Evolutionary conservation across 2,329 filamentous ascomycete genomes (phyloP).

Genomic region (Penicillium sp.): DNA sequence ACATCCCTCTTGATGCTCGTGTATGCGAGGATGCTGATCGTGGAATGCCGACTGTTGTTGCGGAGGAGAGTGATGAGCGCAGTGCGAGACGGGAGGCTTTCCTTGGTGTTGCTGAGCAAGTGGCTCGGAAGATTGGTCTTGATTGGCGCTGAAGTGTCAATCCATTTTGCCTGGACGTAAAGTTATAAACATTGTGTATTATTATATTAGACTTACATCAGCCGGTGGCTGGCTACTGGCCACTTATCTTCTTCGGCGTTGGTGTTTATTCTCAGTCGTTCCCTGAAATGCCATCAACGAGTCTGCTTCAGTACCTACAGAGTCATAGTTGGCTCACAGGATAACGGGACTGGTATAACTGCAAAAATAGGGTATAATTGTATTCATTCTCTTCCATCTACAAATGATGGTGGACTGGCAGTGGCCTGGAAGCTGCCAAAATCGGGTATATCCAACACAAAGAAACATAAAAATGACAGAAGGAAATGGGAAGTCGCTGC

Average conservation of each 20-base stretch:
- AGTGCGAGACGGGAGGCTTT: constrained; percentile 73
- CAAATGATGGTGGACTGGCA: neutral
- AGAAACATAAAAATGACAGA: neutral
- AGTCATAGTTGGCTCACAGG: neutral
- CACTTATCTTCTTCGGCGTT: neutral
- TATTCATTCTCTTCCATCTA: neutral
- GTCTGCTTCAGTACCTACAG: neutral
- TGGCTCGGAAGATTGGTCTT: constrained; percentile 47
- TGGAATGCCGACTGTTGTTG: constrained; percentile 85
- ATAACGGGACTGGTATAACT: neutral
- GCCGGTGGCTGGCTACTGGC: neutral
- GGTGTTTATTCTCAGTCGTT: neutral
- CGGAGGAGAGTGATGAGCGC: constrained; percentile 62
- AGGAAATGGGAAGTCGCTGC: neutral
- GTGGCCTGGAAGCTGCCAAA: neutral
- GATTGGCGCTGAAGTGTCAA: constrained; percentile 31
- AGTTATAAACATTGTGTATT: neutral
- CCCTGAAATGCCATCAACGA: neutral
- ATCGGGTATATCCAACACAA: constrained; percentile 4
- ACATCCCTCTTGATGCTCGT: constrained; percentile 80
- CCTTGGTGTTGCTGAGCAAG: constrained; percentile 61
- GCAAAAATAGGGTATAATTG: neutral
- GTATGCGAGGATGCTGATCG: constrained; percentile 86
- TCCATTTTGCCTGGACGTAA: neutral
- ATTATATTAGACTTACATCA: neutral